Evolutionary conservation across 2,329 filamentous ascomycete genomes (phyloP), one percentile per base, ranked within the genome.

Genomic region (Chrysoporthe austroafricana): DNA sequence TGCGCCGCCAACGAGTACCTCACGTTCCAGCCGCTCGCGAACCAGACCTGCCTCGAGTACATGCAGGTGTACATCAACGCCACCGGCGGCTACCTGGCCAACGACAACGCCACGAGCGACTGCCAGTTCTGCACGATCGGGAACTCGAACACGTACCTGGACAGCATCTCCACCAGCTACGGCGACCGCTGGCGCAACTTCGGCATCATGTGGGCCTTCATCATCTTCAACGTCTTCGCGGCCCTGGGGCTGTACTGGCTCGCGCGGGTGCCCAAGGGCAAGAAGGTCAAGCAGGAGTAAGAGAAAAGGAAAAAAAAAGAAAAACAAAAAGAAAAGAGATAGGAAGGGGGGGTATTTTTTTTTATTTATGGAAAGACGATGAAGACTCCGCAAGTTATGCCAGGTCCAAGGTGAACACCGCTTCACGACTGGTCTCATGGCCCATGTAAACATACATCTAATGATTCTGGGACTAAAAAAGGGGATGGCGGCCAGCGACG

Each of bases 1-100:
- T 95, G 92, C 76, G 85, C 89, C 1, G 48, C 74, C 1, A 90
- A 89, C 72, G 92, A 96, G 76, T 80, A 86, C 66, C 80, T 91
- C 32, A 76, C 78, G 7, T 89, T 96, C 74, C 79, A 86, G 32
- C 86, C 91, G 0, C 83, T 85, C 0, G 66, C 73, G 0, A 82
- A 81, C 9, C 70, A 78, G 67, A 90, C 82, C 0, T 92, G 90
- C 73, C 79, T 73, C 1, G 71, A 84, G 21, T 92, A 90, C 74
- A 75, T 90, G 74, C 70, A 73, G 4, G 50, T 73, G 0, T 89
- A 85, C 71, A 80, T 88, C 5, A 67, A 73, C 0, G 62, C 67
- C 0, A 66, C 78, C 0, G 85, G 85, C n/a, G 88, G 88, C 1
- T 83, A 81, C 69, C 77, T 85, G 50, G 74, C 77, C 14, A 80